Conservation (phyloP, 495 filamentous ascomycete genomes). For the Bombardia bombarda region DNA sequence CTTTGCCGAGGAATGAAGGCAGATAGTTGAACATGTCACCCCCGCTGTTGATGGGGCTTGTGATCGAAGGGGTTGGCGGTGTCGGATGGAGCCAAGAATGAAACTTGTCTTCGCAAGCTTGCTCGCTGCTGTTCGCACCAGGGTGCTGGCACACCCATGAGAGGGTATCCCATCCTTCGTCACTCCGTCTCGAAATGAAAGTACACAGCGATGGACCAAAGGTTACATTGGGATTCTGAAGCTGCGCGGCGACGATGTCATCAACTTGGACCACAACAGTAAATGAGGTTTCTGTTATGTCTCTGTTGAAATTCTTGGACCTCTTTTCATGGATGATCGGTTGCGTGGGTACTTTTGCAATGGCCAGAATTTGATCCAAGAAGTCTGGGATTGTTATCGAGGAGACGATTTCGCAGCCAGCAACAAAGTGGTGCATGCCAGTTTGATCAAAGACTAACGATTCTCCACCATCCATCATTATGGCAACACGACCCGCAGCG, state of each 20-base stretch:
- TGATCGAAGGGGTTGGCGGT: not conserved
- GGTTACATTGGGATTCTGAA: constrained; percentile 6
- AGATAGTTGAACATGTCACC: constrained; percentile 7
- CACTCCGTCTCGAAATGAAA: not conserved
- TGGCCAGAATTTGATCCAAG: constrained; percentile 7
- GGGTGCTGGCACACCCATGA: constrained; percentile 16
- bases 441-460: constrained; percentile 12
- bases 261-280: constrained; percentile 14
- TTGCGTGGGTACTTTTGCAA: not conserved
- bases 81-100: constrained; percentile 10
- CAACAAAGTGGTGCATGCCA: constrained; percentile 14
- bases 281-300: constrained; percentile 10
- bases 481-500: constrained; percentile 5
- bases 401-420: constrained; percentile 6
- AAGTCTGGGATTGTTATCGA: constrained; percentile 11
- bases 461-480: constrained; percentile 4
- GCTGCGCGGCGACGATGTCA: constrained; percentile 1
- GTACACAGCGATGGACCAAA: constrained; percentile 12
- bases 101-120: constrained; percentile 8
- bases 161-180: constrained; percentile 3
- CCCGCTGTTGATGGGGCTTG: not conserved
- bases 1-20: constrained; percentile 8
- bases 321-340: not conserved
- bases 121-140: constrained; percentile 10
- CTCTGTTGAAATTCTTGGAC: not conserved